phyloP scores from a whole-genome alignment of 1,284 basidiomycete genomes.

The Pterula multifida region DNA sequence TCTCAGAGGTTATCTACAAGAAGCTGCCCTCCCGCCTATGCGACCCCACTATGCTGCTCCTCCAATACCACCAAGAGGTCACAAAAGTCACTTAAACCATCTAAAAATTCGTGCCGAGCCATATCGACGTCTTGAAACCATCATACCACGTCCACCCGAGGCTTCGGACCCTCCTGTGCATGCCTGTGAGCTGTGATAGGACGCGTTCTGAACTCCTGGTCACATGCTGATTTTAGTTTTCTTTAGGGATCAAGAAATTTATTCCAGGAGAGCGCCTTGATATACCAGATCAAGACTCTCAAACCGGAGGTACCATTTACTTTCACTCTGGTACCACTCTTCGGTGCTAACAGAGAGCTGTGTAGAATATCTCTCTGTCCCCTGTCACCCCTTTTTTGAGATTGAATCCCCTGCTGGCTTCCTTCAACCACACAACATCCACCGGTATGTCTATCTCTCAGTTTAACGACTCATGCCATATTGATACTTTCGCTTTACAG shows the following conservation, averaged over 20 bases:
- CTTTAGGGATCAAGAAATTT: conserved; percentile 23
- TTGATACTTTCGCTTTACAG: conserved; percentile 6
- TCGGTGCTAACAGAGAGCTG: background rate
- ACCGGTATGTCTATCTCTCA: conserved; percentile 19
- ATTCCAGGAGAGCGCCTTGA: conserved; percentile 24
- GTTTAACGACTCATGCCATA: conserved; percentile 2
- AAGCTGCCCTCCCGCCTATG: conserved; percentile 37
- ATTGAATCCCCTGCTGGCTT: conserved; percentile 15
- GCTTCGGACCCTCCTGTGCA: conserved; percentile 20
- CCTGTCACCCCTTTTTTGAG: conserved; percentile 26
- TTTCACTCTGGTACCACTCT: background rate
- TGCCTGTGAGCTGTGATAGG: conserved; percentile 21
- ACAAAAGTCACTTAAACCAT: conserved; percentile 30
- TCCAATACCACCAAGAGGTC: conserved; percentile 25
- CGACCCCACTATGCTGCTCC: conserved; percentile 21
- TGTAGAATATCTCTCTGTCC: conserved; percentile 27
- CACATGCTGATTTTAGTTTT: conserved; percentile 5
- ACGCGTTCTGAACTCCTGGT: background rate
- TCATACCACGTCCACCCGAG: conserved; percentile 22
- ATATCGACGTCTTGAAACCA: conserved; percentile 35
- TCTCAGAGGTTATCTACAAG: conserved; percentile 32
- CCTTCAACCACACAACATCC: conserved; percentile 22
- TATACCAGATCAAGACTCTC: conserved; percentile 24
- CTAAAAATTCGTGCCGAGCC: conserved; percentile 33
- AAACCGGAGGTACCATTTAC: conserved; percentile 19